Evolutionary conservation across 2,329 filamentous ascomycete genomes (phyloP).

Genomic region (Botrytis deweyae): DNA sequence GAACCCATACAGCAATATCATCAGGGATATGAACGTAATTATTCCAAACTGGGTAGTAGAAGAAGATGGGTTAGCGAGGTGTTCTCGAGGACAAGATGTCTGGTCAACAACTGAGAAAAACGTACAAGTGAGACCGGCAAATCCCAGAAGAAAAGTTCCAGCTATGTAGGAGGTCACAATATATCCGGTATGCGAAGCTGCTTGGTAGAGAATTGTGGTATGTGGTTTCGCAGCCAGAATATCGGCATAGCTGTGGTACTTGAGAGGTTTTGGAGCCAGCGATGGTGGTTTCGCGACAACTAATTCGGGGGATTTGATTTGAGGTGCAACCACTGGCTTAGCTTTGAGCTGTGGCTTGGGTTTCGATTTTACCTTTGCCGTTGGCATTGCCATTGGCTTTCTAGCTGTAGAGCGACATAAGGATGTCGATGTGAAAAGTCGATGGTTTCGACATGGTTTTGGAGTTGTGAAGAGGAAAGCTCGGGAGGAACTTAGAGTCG

Average conservation of each 20-base stretch:
- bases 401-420: conserved; percentile 30
- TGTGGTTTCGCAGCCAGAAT: conserved; percentile 53
- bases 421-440: conserved; percentile 30
- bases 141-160: conserved; percentile 53
- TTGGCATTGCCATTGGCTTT: conserved; percentile 8
- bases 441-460: conserved; percentile 23
- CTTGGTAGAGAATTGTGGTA: conserved; percentile 62
- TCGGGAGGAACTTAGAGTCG: conserved; percentile 23
- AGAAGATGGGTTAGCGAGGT: neutral
- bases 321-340: neutral
- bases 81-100: neutral
- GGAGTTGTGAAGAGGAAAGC: conserved; percentile 23
- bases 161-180: conserved; percentile 59
- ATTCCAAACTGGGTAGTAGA: conserved; percentile 38
- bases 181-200: conserved; percentile 63
- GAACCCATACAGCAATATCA: conserved; percentile 56
- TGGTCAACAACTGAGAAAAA: neutral
- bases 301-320: conserved; percentile 6
- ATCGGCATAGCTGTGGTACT: conserved; percentile 51
- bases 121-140: conserved; percentile 49
- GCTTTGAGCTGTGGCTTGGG: conserved; percentile 15
- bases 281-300: neutral
- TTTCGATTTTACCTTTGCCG: conserved; percentile 17
- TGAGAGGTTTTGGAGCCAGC: conserved; percentile 19
- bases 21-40: conserved; percentile 51